These are phyloP conservation scores for Trichaptum fuscoviolaceum DNA, from an alignment of 768 basidiomycete genomes.

Conservation along the genomic window DNA sequence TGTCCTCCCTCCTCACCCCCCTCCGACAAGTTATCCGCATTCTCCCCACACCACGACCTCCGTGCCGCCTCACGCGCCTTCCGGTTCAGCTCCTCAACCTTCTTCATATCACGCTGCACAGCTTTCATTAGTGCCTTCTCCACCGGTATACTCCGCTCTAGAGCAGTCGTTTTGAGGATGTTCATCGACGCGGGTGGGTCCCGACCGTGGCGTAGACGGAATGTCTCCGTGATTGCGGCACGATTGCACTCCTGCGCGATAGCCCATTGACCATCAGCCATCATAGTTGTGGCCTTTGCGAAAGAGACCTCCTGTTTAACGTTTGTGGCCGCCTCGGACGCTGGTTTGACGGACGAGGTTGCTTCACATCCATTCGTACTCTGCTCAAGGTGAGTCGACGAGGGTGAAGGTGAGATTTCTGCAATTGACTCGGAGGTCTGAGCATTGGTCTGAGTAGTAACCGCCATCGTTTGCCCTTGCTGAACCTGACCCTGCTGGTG, in stretches of 20 bases:
- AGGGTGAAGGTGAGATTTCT: not conserved
- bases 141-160: not conserved
- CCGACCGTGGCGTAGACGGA: not conserved
- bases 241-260: conserved; percentile 3
- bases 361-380: not conserved
- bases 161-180: not conserved
- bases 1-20: not conserved
- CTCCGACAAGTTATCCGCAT: not conserved
- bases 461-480: not conserved
- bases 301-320: not conserved
- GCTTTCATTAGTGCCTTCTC: not conserved
- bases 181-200: not conserved
- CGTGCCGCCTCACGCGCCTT: not conserved
- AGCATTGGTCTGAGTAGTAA: not conserved
- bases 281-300: not conserved
- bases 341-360: not conserved
- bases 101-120: not conserved
- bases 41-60: not conserved
- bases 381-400: not conserved
- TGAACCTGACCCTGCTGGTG: not conserved
- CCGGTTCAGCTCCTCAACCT: not conserved
- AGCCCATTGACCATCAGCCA: not conserved
- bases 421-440: not conserved
- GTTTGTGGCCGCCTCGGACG: not conserved
- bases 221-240: not conserved